Percentiles rank a stretch among this genome's conserved stretches.
These are phyloP conservation scores for Phytophthora constricta DNA, from an alignment of 352 stramenopile genomes.

Conservation along the genomic window DNA sequence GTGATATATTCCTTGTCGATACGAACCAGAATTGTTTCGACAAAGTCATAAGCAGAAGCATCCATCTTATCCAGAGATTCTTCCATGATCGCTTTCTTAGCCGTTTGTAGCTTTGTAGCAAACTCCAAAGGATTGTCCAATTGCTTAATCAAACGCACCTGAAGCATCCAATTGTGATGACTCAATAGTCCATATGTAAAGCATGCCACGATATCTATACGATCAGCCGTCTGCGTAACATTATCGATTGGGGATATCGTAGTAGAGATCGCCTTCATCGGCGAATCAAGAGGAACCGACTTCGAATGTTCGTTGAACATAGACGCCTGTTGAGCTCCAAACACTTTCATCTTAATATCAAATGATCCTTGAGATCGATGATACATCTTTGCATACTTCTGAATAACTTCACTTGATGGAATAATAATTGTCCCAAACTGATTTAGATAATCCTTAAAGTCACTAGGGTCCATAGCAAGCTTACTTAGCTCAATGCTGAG, in stretches of 20 bases:
- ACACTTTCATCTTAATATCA: neutral
- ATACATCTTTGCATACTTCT: neutral
- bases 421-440: neutral
- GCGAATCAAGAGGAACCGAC: neutral
- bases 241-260: neutral
- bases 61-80: neutral
- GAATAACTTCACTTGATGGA: neutral
- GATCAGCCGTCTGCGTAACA: neutral
- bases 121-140: neutral
- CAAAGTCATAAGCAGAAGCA: neutral
- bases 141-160: neutral
- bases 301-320: neutral
- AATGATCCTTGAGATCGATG: neutral
- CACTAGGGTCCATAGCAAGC: neutral
- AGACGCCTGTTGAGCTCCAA: neutral
- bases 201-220: neutral
- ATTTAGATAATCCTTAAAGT: neutral
- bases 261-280: neutral
- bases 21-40: neutral
- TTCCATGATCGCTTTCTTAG: neutral
- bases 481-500: slow-evolving; percentile 1
- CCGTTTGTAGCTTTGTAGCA: neutral
- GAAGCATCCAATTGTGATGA: neutral
- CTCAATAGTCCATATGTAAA: neutral
- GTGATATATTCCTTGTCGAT: neutral